Percentiles rank a stretch among this genome's conserved stretches.
phyloP scores from a whole-genome alignment of 2,329 filamentous ascomycete genomes.

The Fusarium redolens region DNA sequence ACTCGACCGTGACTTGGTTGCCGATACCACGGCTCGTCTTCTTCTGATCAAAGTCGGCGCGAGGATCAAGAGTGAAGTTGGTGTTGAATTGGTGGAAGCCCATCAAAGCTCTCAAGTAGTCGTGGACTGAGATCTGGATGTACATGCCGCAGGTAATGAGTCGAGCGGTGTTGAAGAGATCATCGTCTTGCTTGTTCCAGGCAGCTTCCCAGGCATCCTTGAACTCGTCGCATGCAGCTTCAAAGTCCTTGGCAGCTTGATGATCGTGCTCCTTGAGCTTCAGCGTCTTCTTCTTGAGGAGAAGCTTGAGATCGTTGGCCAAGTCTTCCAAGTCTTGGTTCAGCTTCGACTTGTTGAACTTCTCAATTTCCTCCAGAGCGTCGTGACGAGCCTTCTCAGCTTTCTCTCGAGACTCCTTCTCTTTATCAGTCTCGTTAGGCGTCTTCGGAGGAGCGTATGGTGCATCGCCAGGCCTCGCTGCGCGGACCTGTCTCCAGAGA shows the following conservation, averaged over 20 bases:
- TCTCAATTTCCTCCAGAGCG: not conserved
- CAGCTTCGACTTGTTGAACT: not conserved
- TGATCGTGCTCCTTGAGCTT: not conserved
- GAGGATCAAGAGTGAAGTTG: slow-evolving; percentile 63
- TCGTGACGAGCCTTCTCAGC: fast-evolving
- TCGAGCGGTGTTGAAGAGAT: slow-evolving; percentile 8
- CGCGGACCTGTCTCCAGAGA: not conserved
- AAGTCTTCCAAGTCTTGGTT: not conserved
- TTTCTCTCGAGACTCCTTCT: not conserved
- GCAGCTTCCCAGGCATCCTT: not conserved
- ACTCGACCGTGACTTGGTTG: slow-evolving; percentile 51
- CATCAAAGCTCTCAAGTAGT: slow-evolving; percentile 54
- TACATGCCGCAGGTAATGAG: slow-evolving; percentile 66
- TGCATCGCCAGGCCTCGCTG: not conserved
- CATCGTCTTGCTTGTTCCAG: slow-evolving; percentile 4
- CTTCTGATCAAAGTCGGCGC: slow-evolving; percentile 33
- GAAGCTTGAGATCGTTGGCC: not conserved
- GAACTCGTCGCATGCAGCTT: not conserved
- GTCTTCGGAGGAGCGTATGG: not conserved
- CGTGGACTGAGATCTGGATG: slow-evolving; percentile 59
- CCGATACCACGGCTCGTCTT: slow-evolving; percentile 46
- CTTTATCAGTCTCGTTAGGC: not conserved
- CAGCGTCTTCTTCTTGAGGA: not conserved
- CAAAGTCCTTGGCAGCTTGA: not conserved
- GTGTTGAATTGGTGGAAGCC: slow-evolving; percentile 65